phyloP scores from a whole-genome alignment of 2,329 filamentous ascomycete species.

The Fusarium sp. region DNA sequence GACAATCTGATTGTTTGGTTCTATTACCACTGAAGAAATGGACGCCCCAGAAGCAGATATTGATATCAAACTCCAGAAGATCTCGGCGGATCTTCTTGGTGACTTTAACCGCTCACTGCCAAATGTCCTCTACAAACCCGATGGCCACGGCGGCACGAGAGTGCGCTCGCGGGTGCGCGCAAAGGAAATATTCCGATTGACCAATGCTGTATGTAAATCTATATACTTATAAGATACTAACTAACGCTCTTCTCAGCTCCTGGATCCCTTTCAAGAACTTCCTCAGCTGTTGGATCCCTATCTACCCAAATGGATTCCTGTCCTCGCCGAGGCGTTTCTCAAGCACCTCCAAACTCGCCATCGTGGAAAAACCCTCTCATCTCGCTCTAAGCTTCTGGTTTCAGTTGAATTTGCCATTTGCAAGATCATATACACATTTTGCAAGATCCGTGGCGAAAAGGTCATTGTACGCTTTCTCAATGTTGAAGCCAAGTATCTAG shows the following conservation, averaged over 20 bases:
- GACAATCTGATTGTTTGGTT: not conserved
- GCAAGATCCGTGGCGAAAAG: slow-evolving; percentile 94
- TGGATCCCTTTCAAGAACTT: slow-evolving; percentile 95
- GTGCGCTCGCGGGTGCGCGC: slow-evolving; percentile 64
- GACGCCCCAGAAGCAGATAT: slow-evolving; percentile 70
- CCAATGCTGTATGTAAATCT: slow-evolving; percentile 56
- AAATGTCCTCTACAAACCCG: slow-evolving; percentile 65
- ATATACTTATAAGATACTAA: not conserved
- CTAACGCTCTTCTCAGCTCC: slow-evolving; percentile 55
- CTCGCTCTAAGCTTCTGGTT: slow-evolving; percentile 57
- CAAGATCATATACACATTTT: slow-evolving; percentile 86
- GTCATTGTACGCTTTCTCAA: slow-evolving; percentile 91
- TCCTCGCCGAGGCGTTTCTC: slow-evolving; percentile 81
- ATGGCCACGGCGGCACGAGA: slow-evolving; percentile 56
- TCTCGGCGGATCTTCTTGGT: slow-evolving; percentile 68
- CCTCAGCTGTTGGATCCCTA: slow-evolving; percentile 92
- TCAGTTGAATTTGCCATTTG: slow-evolving; percentile 79
- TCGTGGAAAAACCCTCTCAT: slow-evolving; percentile 53
- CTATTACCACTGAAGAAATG: slow-evolving; percentile 56
- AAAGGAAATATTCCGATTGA: slow-evolving; percentile 62
- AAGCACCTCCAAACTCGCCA: slow-evolving; percentile 67
- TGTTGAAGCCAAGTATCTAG: slow-evolving; percentile 88
- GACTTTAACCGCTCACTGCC: slow-evolving; percentile 68
- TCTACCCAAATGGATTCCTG: slow-evolving; percentile 79
- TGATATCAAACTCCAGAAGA: slow-evolving; percentile 72